phyloP scores from a whole-genome alignment of 2,329 filamentous ascomycete genomes.

The Dothideomycetes sp. region DNA sequence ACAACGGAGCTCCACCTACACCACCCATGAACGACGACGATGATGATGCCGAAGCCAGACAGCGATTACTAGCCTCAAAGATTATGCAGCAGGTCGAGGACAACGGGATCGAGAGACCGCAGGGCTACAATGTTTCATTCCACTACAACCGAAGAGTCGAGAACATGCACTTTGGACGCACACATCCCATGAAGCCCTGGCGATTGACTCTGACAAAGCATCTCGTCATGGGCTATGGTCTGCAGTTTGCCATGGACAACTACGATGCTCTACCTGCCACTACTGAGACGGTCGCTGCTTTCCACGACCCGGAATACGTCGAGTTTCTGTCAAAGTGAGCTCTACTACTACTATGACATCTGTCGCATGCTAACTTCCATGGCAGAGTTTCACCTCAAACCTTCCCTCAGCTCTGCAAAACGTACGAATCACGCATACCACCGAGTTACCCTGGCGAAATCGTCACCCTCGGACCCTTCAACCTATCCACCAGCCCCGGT shows the following conservation, averaged over 20 bases:
- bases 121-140: conserved; percentile 86
- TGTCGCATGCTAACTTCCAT: neutral
- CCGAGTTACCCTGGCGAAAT: conserved; percentile 37
- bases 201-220: conserved; percentile 90
- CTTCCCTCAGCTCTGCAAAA: conserved; percentile 45
- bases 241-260: conserved; percentile 94
- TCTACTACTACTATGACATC: neutral
- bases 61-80: conserved; percentile 38
- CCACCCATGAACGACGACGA: conserved; percentile 43
- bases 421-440: conserved; percentile 34
- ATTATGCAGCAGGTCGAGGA: conserved; percentile 46
- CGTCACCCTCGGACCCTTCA: conserved; percentile 53
- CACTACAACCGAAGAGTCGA: conserved; percentile 94
- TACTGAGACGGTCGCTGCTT: conserved; percentile 76
- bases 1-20: conserved; percentile 18
- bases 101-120: conserved; percentile 66
- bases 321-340: conserved; percentile 57
- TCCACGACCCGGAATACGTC: conserved; percentile 83
- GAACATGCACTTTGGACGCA: conserved; percentile 91
- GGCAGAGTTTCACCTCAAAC: conserved; percentile 23
- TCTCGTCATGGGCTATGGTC: conserved; percentile 86
- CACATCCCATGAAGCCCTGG: conserved; percentile 99
- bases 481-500: conserved; percentile 51
- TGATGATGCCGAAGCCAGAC: conserved; percentile 30
- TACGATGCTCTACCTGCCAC: conserved; percentile 78